Evolutionary conservation across 768 basidiomycete genomes (phyloP).

Genomic region (Hysterangium stoloniferum): DNA sequence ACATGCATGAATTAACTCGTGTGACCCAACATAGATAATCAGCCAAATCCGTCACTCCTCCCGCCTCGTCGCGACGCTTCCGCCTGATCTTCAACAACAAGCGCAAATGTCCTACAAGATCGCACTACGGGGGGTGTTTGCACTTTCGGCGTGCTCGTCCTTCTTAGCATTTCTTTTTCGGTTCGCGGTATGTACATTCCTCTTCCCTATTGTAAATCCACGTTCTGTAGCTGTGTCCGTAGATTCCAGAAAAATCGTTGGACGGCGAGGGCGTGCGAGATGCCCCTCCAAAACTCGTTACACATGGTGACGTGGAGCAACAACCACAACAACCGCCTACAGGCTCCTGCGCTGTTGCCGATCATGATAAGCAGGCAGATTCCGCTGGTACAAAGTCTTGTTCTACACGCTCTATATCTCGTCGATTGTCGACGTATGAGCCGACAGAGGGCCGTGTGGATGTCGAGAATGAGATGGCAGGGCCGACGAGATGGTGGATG

Average conservation of each 20-base stretch:
- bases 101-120: constrained; percentile 56
- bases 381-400: background rate
- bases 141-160: constrained; percentile 50
- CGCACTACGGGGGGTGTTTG: constrained; percentile 56
- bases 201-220: background rate
- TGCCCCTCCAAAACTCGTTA: constrained; percentile 11
- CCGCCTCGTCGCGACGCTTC: constrained; percentile 42
- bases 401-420: constrained; percentile 14
- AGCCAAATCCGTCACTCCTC: constrained; percentile 53
- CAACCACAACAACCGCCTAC: background rate
- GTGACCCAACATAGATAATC: constrained; percentile 37
- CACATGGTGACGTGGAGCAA: constrained; percentile 5
- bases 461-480: constrained; percentile 34
- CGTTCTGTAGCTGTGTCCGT: background rate
- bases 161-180: constrained; percentile 52
- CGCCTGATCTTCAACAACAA: constrained; percentile 40
- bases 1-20: background rate
- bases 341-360: background rate
- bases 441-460: constrained; percentile 40
- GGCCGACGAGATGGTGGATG: constrained; percentile 25
- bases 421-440: constrained; percentile 46
- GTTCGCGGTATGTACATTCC: constrained; percentile 40
- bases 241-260: constrained; percentile 38
- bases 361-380: background rate
- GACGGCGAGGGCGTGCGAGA: constrained; percentile 20